Evolutionary conservation across 805 yeast species (phyloP), one percentile per base, ranked within the genome.

Genomic region (Blastobotrys robertii): DNA sequence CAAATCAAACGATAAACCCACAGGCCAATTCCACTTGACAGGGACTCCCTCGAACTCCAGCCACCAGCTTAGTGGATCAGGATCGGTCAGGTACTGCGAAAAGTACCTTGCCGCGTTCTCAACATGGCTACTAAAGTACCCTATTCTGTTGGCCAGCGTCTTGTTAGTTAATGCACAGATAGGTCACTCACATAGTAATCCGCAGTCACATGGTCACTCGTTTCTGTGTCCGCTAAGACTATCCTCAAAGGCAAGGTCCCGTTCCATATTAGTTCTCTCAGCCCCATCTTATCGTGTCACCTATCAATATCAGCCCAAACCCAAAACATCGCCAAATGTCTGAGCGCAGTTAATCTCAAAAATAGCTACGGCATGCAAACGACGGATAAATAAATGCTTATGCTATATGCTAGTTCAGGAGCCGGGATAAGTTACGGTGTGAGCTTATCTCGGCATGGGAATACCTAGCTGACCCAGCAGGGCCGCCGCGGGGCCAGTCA

Each of bases 11-110:
- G 79, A 58, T 3, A 81, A 62, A 0, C 95, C 95, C 1, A 79
- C 59, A 0, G 95, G 95, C 48, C 76, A 65, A 50, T 82, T 76
- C 62, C 96, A 86, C 39, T 72, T 69, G 28, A 87, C 48, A 0
- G 92, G 86, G 1, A 69, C 76, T 3, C 64, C 70, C 29, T 79
- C 80, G 54, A 67, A 72, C 48, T 77, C 85, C 30, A 85, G 66
- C 94, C 94, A 86, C 63, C 78, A 67, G 1, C 58, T 57, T 3
- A 47, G 36, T 13, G 50, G 44, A 6, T 41, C 15, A 0, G 54
- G 55, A 19, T 61, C 58, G 25, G 48, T 50, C 22, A 64, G 39
- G 31, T 44, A 44, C 3, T 53, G 52, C 37, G 42, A 39, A 43
- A 57, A 57, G 38, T 46, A 59, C 9, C 41, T 12, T 33, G 35